These are phyloP conservation scores for Tuber indicum DNA, from an alignment of 495 filamentous ascomycete species.

Conservation along the genomic window DNA sequence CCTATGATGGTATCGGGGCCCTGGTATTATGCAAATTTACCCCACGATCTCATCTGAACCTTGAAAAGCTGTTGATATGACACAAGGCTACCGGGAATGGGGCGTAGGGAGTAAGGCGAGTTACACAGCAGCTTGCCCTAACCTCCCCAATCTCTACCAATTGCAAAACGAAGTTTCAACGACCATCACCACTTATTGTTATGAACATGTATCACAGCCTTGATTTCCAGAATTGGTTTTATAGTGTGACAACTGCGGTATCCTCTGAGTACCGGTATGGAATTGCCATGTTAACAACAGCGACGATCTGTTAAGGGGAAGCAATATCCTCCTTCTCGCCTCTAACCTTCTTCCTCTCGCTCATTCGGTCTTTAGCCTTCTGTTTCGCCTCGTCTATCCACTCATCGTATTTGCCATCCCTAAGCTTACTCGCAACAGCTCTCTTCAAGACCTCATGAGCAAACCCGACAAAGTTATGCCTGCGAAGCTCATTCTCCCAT, in stretches of 20 bases:
- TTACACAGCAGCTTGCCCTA: not conserved
- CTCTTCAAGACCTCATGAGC: constrained; percentile 84
- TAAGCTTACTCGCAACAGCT: constrained; percentile 65
- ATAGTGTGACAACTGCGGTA: not conserved
- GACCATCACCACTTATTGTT: not conserved
- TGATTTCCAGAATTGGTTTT: not conserved
- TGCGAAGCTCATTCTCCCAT: constrained; percentile 89
- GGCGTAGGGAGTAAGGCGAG: not conserved
- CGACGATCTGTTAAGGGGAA: not conserved
- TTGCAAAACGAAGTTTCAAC: not conserved
- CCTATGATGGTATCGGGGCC: not conserved
- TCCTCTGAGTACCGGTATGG: not conserved
- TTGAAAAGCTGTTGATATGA: not conserved
- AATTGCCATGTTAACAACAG: not conserved
- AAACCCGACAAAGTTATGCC: constrained; percentile 96
- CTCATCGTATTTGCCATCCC: constrained; percentile 58
- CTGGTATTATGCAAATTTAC: not conserved
- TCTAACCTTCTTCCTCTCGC: constrained; percentile 49
- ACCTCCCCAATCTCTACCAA: not conserved
- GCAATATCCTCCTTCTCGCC: constrained; percentile 27
- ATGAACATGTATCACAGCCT: not conserved
- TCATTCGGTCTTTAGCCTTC: constrained; percentile 62
- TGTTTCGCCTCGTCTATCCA: constrained; percentile 74
- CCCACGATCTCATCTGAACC: not conserved
- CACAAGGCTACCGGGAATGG: not conserved